Evolutionary conservation across 2,329 filamentous ascomycete species (phyloP), one percentile per base, ranked within the genome.

Genomic region (Ascochyta pisi): DNA sequence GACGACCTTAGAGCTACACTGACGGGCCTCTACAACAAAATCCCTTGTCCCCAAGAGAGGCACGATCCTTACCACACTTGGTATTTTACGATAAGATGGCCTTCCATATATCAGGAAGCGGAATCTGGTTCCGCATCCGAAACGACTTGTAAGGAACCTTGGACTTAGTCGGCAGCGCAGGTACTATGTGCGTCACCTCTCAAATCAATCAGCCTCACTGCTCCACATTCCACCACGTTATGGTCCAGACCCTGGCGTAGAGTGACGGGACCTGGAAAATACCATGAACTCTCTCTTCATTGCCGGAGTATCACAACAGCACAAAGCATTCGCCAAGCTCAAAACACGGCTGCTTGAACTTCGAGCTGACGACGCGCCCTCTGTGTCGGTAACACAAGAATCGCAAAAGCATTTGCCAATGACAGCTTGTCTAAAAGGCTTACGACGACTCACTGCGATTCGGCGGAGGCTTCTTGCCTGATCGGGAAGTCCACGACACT

Each of bases 401-500:
- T 43, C 19, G 33, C 44, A 49, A 31, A 48, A 44, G 44, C 34
- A 35, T 43, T 40, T 54, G 34, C 45, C 52, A 50, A 50, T 45
- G 40, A 29, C 45, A 49, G 45, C 51, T 49, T 44, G 40, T 49
- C 34, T 22, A 49, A 45, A 49, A 34, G 39, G 45, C 51, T 54
- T 54, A 49, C 51, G 51, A 54, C 51, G 45, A 54, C 51, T 49
- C 12, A 29, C 22, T 37, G 22, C 26, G n/a, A 49, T 40, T 29
- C n/a, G 35, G 27, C 45, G 45, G 45, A 45, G 40, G n/a, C 35
- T 22, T 44, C 34, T 45, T 54, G 33, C 45, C 27, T 23, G 1
- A 39, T 45, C n/a, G 22, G 40, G 35, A n/a, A 44, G 33, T 49
- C 6, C 26, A 49, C 40, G 35, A 50, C 10, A 24, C 12, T 24